Percentiles rank a stretch among this genome's conserved stretches.
Conservation (phyloP, 1,284 basidiomycete species). For the Heterobasidion irregulare region DNA sequence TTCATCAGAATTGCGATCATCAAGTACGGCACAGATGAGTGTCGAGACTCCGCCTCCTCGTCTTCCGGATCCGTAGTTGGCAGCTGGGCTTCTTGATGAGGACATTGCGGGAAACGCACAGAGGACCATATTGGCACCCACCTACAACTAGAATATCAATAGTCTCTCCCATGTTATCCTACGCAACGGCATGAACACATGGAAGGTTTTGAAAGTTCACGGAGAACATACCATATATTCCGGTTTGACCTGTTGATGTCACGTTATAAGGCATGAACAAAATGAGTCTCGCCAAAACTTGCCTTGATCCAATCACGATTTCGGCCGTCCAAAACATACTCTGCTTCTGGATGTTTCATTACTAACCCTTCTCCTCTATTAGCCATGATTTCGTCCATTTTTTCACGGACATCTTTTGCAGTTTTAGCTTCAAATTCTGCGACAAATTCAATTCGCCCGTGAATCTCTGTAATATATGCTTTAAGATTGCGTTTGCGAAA, state of each 20-base stretch:
- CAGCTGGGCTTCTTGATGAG: conserved; percentile 31
- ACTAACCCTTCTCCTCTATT: conserved; percentile 86
- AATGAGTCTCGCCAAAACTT: conserved; percentile 1
- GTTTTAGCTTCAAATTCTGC: conserved; percentile 65
- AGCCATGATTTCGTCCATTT: conserved; percentile 78
- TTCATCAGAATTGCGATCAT: conserved; percentile 52
- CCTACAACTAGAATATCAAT: conserved; percentile 86
- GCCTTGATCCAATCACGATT: conserved; percentile 90
- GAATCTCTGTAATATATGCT: conserved; percentile 52
- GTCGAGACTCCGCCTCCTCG: conserved; percentile 77
- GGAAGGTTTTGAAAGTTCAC: neutral
- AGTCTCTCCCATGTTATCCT: conserved; percentile 87
- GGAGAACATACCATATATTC: conserved; percentile 73
- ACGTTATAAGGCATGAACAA: neutral
- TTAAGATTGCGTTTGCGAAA: conserved; percentile 67
- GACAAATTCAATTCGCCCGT: conserved; percentile 75
- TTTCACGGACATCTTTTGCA: conserved; percentile 69
- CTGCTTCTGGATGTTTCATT: conserved; percentile 74
- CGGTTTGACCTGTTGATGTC: conserved; percentile 62
- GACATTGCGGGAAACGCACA: neutral
- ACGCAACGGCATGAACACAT: conserved; percentile 4
- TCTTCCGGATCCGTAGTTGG: conserved; percentile 65
- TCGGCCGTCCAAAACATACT: conserved; percentile 79
- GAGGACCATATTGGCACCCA: conserved; percentile 21
- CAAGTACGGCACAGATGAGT: conserved; percentile 68